Evolutionary conservation across 2,329 filamentous ascomycete species (phyloP), one percentile per base, ranked within the genome.

Genomic region (Penicillium sp.): DNA sequence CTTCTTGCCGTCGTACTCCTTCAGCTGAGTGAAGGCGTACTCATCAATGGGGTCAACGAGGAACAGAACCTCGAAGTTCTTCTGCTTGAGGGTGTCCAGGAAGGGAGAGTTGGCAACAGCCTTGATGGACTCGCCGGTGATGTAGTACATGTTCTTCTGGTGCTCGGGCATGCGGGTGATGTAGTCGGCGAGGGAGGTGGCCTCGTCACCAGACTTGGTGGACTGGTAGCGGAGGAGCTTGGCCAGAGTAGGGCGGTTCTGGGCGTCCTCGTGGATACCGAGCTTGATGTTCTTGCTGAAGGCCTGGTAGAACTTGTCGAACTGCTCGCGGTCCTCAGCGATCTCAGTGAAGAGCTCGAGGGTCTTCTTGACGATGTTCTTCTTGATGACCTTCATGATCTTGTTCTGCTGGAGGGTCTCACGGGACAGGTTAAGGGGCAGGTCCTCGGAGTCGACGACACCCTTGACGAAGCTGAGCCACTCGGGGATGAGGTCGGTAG

Each of bases 301-400:
- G 71, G 94, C 94, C 73, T 83, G 83, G 88, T 99, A 99, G 88
- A 99, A 99, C 88, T 99, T 99, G 88, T 99, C 94, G 78, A 99
- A 99, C 80, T 97, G 90, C 87, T 99, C 94, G 81, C 96, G 96
- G 82, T 99, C 94, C 85, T 99, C 94, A 56, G 94, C 88, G 63
- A 99, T 99, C 85, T 99, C 94, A 72, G 87, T 86, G 89, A 99
- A 99, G 77, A 99, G 91, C 85, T 99, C 94, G 65, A 99, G 91
- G 64, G 91, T 90, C 90, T 99, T 99, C 92, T 97, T 99, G 85
- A 99, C 92, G 65, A 99, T 96, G 88, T 99, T 99, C 92, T 99
- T 99, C 88, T 95, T 96, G 87, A 97, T 97, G 79, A 97, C 94
- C 89, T 97, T 97, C 94, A 97, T 97, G 85, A 99, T 99, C 92